These are phyloP conservation scores for Aspergillus sparsus DNA, from an alignment of 495 filamentous ascomycete genomes.

Conservation along the genomic window DNA sequence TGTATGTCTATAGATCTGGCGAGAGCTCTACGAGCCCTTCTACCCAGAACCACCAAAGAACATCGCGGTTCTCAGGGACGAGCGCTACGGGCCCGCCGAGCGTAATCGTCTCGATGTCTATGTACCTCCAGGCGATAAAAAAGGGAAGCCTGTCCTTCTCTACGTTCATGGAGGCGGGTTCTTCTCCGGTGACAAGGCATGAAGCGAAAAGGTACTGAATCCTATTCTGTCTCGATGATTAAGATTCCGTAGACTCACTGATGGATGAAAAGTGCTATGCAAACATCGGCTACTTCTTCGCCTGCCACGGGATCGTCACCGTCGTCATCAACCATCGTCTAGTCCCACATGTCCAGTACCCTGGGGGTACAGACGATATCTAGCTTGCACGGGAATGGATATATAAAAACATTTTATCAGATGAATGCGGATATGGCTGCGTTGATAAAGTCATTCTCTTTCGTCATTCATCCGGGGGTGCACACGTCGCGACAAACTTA, in stretches of 20 bases:
- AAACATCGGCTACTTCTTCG: conserved; percentile 8
- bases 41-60: background rate
- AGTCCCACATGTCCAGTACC: conserved; percentile 10
- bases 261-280: background rate
- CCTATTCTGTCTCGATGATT: no score
- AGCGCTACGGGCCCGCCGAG: background rate
- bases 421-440: background rate
- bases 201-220: background rate
- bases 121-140: background rate
- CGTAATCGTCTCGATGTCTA: background rate
- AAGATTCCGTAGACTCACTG: no score
- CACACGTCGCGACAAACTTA: conserved; percentile 6
- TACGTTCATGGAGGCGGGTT: conserved; percentile 2
- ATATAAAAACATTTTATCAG: background rate
- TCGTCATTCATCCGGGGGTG: conserved; percentile 6
- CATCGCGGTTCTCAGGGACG: background rate
- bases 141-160: background rate
- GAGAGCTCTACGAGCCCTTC: background rate
- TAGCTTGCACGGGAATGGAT: conserved; percentile 10
- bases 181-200: conserved; percentile 3
- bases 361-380: conserved; percentile 5
- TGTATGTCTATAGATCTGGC: background rate
- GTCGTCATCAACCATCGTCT: conserved; percentile 10
- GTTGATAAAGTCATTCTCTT: conserved; percentile 7
- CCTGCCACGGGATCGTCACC: background rate